These are phyloP conservation scores for Postia placenta DNA, from an alignment of 768 basidiomycete species.

Conservation along the genomic window DNA sequence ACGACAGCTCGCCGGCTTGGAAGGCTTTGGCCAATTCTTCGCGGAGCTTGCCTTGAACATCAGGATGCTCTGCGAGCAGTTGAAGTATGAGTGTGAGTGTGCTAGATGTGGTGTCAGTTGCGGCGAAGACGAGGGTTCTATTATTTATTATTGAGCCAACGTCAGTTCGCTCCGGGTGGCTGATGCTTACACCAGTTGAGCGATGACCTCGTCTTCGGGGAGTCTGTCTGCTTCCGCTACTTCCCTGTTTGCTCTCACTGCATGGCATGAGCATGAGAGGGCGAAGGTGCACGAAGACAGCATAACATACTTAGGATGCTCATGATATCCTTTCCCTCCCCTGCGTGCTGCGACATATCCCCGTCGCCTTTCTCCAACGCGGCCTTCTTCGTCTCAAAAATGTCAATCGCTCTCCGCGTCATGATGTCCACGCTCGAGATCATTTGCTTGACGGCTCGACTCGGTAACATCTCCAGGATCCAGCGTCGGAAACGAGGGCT, in stretches of 20 bases:
- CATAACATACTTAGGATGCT: constrained; percentile 38
- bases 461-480: not conserved
- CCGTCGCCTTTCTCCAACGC: constrained; percentile 29
- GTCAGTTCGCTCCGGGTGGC: not conserved
- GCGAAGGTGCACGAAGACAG: constrained; percentile 7
- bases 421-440: not conserved
- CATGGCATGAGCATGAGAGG: not conserved
- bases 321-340: constrained; percentile 38
- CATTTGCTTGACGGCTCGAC: not conserved
- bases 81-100: constrained; percentile 7
- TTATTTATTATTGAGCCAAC: not conserved
- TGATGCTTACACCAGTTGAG: constrained; percentile 7
- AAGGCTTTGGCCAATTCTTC: constrained; percentile 4
- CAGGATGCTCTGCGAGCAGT: constrained; percentile 9
- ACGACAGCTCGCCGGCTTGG: constrained; percentile 11
- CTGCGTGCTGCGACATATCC: constrained; percentile 25
- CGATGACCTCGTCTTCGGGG: constrained; percentile 9
- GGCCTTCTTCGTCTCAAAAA: constrained; percentile 31
- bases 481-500: not conserved
- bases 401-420: constrained; percentile 3
- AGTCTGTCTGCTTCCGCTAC: constrained; percentile 5
- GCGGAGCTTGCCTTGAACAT: constrained; percentile 10
- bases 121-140: constrained; percentile 12
- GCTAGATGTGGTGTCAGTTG: constrained; percentile 13
- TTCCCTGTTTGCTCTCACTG: constrained; percentile 9